Conservation (phyloP, 257 asterid genomes). For the Anisodus tanguticus region DNA sequence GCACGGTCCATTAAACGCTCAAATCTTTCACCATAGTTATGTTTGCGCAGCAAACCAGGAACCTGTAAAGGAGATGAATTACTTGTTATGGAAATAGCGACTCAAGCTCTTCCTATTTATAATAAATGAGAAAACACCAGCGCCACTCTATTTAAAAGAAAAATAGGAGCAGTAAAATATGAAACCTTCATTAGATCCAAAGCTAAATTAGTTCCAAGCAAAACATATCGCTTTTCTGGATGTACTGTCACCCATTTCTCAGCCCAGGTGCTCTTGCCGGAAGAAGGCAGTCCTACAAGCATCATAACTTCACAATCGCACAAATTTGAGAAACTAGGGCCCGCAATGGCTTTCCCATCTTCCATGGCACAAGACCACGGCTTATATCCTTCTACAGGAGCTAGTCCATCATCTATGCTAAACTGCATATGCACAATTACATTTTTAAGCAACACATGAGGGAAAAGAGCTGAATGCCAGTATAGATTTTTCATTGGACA, state of each 20-base stretch:
- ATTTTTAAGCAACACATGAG: constrained; percentile 67
- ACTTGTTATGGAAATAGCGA: background rate
- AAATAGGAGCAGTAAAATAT: background rate
- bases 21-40: constrained; percentile 46
- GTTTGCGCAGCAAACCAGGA: constrained; percentile 51
- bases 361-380: constrained; percentile 58
- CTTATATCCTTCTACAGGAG: constrained; percentile 52
- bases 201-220: constrained; percentile 62
- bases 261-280: constrained; percentile 80
- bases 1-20: constrained; percentile 59
- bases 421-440: constrained; percentile 59
- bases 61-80: constrained; percentile 43
- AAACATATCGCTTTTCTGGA: constrained; percentile 64
- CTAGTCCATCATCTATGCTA: constrained; percentile 53
- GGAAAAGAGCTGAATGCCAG: constrained; percentile 59
- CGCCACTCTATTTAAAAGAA: background rate
- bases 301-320: constrained; percentile 58
- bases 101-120: background rate
- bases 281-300: constrained; percentile 73
- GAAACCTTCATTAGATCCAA: constrained; percentile 66
- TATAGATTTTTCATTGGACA: constrained; percentile 35
- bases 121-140: constrained; percentile 25
- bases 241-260: constrained; percentile 55
- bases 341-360: constrained; percentile 50
- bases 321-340: constrained; percentile 46